Evolutionary conservation across 108 stramenopile genomes (phyloP), one percentile per base, ranked within the genome.

Genomic region (Nitzschia inconspicua): DNA sequence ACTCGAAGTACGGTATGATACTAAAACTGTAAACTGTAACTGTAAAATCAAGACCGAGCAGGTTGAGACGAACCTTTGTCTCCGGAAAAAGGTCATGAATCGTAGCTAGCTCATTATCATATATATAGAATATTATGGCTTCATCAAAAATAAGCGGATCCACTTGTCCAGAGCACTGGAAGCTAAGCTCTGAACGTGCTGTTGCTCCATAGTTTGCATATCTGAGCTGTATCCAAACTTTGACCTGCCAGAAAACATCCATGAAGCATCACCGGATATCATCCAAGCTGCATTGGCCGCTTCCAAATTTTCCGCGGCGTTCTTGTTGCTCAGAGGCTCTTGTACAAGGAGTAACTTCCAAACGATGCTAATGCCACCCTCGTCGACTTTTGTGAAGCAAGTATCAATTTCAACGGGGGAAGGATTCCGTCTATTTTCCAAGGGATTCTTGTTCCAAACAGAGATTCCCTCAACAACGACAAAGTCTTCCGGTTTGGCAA

Each of bases 401-500:
- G 60, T 58, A 41, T 65, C 60, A 19, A 92, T 65, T 49, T 88
- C 81, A 4, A 62, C 39, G 37, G 47, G 68, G 36, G 73, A 36
- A 11, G 79, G 52, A n/a, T 72, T 76, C 36, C 69, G 57, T 46
- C 30, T 66, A 8, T 77, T 47, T 48, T 70, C 72, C n/a, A 49
- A 32, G 4, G 60, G 68, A 0, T 64, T 58, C 31, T 78, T 77
- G 11, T 51, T 28, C 91, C 91, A 93, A 3, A 75, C 40, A 2
- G 68, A 70, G 2, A 79, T 26, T 63, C 86, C 75, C 30, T 66
- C 73, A 22, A 87, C 72, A 24, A 87, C 75, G 16, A 93, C 20
- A 65, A 93, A 93, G 51, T 93, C 87, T 9, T 70, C 48, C 2
- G 75, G 55, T n/a, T 47, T 49, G 13, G 85, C 85, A 27, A 83